phyloP scores from a whole-genome alignment of 345 rosid genomes.

The Microthlaspi erraticum region DNA sequence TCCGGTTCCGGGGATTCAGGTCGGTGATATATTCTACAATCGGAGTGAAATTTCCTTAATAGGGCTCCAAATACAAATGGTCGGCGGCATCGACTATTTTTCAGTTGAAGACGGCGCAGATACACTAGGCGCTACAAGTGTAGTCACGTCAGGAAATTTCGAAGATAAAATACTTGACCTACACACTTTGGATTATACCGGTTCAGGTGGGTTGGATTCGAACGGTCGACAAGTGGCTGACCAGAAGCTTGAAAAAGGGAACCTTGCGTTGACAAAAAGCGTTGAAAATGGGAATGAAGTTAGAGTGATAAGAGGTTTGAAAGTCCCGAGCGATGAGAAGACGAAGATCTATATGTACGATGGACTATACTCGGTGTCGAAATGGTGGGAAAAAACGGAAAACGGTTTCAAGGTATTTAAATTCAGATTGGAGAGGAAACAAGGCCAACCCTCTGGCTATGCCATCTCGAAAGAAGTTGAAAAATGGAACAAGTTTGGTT shows the following conservation, averaged over 20 bases:
- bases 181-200: conserved; percentile 60
- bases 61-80: conserved; percentile 57
- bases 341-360: conserved; percentile 62
- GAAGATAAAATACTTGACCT: conserved; percentile 56
- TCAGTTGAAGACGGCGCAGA: conserved; percentile 26
- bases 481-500: neutral
- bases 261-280: conserved; percentile 56
- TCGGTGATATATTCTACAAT: conserved; percentile 69
- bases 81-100: conserved; percentile 69
- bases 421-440: conserved; percentile 56
- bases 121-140: conserved; percentile 54
- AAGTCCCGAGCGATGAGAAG: conserved; percentile 26
- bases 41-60: conserved; percentile 62
- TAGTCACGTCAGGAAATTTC: conserved; percentile 67
- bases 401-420: conserved; percentile 57
- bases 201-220: conserved; percentile 57
- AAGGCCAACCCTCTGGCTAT: conserved; percentile 58
- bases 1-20: conserved; percentile 59
- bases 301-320: conserved; percentile 69
- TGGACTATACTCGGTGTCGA: conserved; percentile 58
- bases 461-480: conserved; percentile 56
- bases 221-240: conserved; percentile 41
- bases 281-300: conserved; percentile 59
- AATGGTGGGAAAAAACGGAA: conserved; percentile 57
- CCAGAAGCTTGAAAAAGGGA: conserved; percentile 69